Base-by-base conservation (phyloP, 2,329 filamentous ascomycete genomes). In the Dactylella cylindrospora region DNA sequence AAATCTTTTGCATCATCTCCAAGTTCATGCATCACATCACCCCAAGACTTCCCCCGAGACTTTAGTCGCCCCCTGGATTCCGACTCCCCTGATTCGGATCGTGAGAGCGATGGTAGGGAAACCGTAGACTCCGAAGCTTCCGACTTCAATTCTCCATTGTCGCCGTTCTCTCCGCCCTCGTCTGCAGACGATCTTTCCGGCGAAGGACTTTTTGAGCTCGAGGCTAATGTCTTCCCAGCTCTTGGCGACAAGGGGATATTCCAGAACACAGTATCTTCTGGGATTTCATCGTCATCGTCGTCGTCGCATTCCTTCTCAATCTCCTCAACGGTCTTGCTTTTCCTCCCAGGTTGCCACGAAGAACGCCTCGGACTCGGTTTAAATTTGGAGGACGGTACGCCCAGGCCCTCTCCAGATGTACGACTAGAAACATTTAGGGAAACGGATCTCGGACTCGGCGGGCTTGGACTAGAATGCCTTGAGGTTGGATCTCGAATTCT, bases 241-340 rank as follows among this genome's bases (percentile, higher is more conserved):
- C 83, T 78, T n/a, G 88, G 88, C 0, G 87, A 90, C 38, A 93
- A 82, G 3, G 88, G 88, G 1, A 93, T 84, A 66, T 93, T 93
- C 73, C 88, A 86, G 39, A 93, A 79, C 46, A 90, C 79, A 19
- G 87, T 80, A 49, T 88, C 86, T 20, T 90, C 86, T 0, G 88
- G 88, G 23, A 93, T 84, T 54, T 80, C 78, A 64, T 88, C 82
- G 69, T 90, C 86, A 49, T 82, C 84, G 49, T 90, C 85, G 67
- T 90, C 85, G 67, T 88, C 83, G 64, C 80, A 90, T 70, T 91
- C 87, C 50, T 81, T 80, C 70, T 93, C 88, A 46, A 89, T 76
- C 68, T 90, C 82, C 60, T 83, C 74, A 0, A 81, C 77, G 0
- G 84, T 82, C 71, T 89, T 91, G 54, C 84, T 78, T 33, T 81